Conservation (phyloP, 306 rosid genomes). For the Cicer pinnatifidum region DNA sequence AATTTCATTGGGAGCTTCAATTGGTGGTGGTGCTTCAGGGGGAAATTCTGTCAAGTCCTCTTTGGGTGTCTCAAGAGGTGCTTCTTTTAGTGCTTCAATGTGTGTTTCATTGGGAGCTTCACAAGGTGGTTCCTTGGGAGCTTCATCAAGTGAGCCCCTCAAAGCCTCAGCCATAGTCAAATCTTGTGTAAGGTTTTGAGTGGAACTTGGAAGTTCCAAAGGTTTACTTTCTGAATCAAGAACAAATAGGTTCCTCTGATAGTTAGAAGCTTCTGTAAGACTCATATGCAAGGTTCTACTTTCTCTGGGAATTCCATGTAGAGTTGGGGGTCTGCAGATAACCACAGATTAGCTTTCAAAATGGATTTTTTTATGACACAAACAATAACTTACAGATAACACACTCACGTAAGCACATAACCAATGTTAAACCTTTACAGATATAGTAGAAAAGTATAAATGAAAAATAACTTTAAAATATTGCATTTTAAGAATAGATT, state of each 20-base stretch:
- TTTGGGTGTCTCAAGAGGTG: slow-evolving; percentile 38
- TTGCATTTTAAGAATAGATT: slow-evolving; percentile 26
- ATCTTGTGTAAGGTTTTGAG: slow-evolving; percentile 52
- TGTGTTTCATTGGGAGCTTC: slow-evolving; percentile 43
- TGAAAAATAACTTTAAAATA: slow-evolving; percentile 1
- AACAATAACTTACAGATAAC: neutral
- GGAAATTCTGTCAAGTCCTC: slow-evolving; percentile 45
- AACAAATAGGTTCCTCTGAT: slow-evolving; percentile 69
- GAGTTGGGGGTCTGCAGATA: slow-evolving; percentile 79
- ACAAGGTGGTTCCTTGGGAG: slow-evolving; percentile 35
- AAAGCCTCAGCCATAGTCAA: slow-evolving; percentile 50
- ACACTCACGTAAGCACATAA: neutral
- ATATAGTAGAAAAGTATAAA: slow-evolving; percentile 10
- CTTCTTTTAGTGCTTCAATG: slow-evolving; percentile 51
- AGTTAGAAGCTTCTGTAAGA: slow-evolving; percentile 67
- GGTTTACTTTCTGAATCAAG: slow-evolving; percentile 70
- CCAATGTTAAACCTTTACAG: neutral
- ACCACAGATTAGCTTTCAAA: slow-evolving; percentile 27
- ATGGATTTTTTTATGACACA: neutral
- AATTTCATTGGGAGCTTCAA: slow-evolving; percentile 50
- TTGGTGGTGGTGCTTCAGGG: slow-evolving; percentile 54
- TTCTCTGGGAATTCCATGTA: slow-evolving; percentile 87
- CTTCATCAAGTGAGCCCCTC: slow-evolving; percentile 46
- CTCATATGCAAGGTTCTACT: slow-evolving; percentile 68
- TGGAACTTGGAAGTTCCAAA: slow-evolving; percentile 58